Conservation (phyloP, 148 eudicot species). For the Amaranthus palmeri region DNA sequence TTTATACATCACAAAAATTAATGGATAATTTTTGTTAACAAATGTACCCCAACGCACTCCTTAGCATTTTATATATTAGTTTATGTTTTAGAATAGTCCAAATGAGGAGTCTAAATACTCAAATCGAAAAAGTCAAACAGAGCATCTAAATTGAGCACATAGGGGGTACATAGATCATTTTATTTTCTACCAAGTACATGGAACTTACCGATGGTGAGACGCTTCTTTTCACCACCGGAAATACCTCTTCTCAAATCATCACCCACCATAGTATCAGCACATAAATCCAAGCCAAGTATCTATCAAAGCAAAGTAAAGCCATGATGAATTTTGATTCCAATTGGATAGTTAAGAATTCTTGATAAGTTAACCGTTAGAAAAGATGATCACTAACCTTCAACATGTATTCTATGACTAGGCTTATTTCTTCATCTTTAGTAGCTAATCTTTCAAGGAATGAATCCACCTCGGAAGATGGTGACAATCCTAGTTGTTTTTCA, state of each 20-base stretch:
- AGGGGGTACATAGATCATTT: no score
- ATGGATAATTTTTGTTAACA: no score
- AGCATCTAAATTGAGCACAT: no score
- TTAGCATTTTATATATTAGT: no score
- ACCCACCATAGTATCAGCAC: conserved; percentile 67
- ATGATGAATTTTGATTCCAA: neutral
- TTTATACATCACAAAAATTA: no score
- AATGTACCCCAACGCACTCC: no score
- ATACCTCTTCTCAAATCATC: conserved; percentile 86
- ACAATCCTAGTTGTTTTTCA: conserved; percentile 59
- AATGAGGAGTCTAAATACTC: no score
- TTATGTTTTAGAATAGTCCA: no score
- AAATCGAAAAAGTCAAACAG: no score
- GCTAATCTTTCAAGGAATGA: conserved; percentile 72
- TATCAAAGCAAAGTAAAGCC: conserved; percentile 10
- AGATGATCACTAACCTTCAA: conserved; percentile 48
- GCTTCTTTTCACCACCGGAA: conserved; percentile 90
- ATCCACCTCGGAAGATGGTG: conserved; percentile 69
- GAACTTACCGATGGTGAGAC: conserved; percentile 74
- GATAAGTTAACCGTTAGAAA: neutral
- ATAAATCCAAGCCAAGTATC: conserved; percentile 54
- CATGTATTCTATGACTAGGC: conserved; percentile 59
- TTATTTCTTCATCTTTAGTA: conserved; percentile 47
- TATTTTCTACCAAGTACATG: no score
- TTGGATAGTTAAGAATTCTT: neutral